These are phyloP conservation scores for Trapa bicornis DNA, from an alignment of 345 rosid genomes.

Conservation along the genomic window DNA sequence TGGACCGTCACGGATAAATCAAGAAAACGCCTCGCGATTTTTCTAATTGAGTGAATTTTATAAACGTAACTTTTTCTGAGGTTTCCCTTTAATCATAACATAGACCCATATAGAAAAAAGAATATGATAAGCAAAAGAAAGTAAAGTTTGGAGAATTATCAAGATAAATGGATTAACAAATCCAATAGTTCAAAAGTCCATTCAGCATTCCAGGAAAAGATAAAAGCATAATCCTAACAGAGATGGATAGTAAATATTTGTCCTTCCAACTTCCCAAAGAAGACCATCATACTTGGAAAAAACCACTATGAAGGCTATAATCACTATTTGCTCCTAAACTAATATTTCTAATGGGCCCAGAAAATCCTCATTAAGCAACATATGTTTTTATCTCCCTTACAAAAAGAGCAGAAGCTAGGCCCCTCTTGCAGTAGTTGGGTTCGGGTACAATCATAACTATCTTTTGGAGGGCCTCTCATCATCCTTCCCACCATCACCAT, in stretches of 20 bases:
- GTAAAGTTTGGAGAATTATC: not conserved
- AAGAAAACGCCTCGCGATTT: too few relatives aligned
- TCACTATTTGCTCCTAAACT: not conserved
- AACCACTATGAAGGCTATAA: not conserved
- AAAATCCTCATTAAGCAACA: not conserved
- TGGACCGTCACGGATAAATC: too few relatives aligned
- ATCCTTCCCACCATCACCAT: conserved; percentile 53
- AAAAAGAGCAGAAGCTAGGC: not conserved
- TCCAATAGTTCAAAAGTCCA: not conserved
- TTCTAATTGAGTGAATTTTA: too few relatives aligned
- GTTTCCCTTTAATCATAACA: too few relatives aligned
- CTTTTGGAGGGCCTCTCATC: conserved; percentile 84
- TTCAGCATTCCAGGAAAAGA: not conserved
- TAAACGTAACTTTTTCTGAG: too few relatives aligned
- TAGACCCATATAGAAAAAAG: too few relatives aligned
- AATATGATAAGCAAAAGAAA: too few relatives aligned
- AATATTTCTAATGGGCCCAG: not conserved
- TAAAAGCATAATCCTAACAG: not conserved
- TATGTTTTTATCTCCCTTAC: conserved; percentile 7
- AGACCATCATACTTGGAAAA: not conserved
- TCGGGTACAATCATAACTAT: conserved; percentile 18
- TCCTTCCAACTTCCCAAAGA: not conserved
- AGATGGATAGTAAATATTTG: not conserved
- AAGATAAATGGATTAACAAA: not conserved
- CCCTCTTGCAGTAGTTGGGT: not conserved